Evolutionary conservation across 306 rosid genomes (phyloP), one percentile per base, ranked within the genome.

Genomic region (Calophaca sinica): DNA sequence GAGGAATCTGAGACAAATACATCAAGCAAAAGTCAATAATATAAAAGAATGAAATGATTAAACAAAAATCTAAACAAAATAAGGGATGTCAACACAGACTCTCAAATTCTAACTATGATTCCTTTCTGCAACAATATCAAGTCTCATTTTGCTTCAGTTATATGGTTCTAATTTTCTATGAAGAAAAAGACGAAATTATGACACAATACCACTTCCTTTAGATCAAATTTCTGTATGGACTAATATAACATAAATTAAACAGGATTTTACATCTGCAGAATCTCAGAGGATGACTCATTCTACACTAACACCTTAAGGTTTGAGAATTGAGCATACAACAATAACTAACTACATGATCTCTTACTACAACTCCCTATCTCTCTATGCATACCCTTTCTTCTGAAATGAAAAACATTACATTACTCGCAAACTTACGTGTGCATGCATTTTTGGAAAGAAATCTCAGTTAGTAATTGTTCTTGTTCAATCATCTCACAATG

Each of bases 1-100:
- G 85, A 65, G 94, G 96, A 72, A 96, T 80, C 99, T 96, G 93
- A 36, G 3, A 66, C 60, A 77, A 83, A 84, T 45, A 42, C 61
- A 85, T 10, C 70, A 62, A 73, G 68, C 62, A 78, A 75, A 77
- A 65, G 32, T 67, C 53, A 63, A 48, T 59, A 63, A 48, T 59
- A 62, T 11, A 74, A 69, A 82, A 20, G 55, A 20, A 9, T 39
- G 69, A 20, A 39, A 63, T 15, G 52, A 67, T 44, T 54, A 28
- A 68, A 66, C 62, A 77, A 53, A 13, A 82, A 45, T 52, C 15
- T 39, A n/a, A 66, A 48, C 52, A 51, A 31, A 60, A 52, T 8
- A 55, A 31, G 61, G 42, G 62, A 8, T 67, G 54, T 35, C 52
- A 63, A 45, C 10, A 70, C 8, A 52, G 48, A 36, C 72, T 64